A percentile compares a stretch with the other conserved stretches of the same genome.
Evolutionary conservation across 176 grass and related monocot species (phyloP).

Genomic region (Carex parvula): DNA sequence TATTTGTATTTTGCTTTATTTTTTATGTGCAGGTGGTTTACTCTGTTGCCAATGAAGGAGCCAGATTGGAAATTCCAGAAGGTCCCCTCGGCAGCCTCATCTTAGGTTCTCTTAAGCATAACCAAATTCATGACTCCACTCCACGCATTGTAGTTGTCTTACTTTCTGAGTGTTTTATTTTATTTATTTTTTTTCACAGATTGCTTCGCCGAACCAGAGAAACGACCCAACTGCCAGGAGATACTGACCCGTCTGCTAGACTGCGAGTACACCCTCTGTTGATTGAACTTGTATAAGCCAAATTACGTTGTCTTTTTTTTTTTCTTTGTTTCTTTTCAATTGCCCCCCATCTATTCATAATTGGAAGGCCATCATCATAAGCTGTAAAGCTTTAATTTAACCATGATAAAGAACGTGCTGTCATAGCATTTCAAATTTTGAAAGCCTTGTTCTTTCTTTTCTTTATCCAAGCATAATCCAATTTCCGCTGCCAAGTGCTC

Average conservation of each 20-base stretch:
- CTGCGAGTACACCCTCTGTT: constrained; percentile 88
- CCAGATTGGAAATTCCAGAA: constrained; percentile 85
- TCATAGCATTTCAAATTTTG: constrained; percentile 30
- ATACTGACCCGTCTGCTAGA: constrained; percentile 92
- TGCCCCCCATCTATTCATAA: constrained; percentile 31
- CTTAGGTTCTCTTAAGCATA: constrained; percentile 48
- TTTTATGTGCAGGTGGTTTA: constrained; percentile 66
- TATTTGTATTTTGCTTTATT: constrained; percentile 3
- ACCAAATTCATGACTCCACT: not conserved
- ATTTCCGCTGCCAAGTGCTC: constrained; percentile 7
- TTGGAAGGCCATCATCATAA: constrained; percentile 28
- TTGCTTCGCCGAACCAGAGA: constrained; percentile 87
- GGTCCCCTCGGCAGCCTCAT: constrained; percentile 89
- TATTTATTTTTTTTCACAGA: constrained; percentile 32
- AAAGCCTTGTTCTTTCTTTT: constrained; percentile 18
- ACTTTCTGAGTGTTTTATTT: not conserved
- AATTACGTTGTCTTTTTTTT: constrained; percentile 28
- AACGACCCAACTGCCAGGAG: constrained; percentile 84
- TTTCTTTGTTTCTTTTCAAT: constrained; percentile 28
- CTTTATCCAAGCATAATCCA: constrained; percentile 8
- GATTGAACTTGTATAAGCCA: constrained; percentile 36
- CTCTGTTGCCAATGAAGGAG: constrained; percentile 81
- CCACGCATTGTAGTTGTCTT: not conserved
- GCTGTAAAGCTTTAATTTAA: constrained; percentile 54
- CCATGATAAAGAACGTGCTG: constrained; percentile 40